A percentile compares a stretch with the other conserved stretches of the same genome.
Evolutionary conservation across 1,139 yeast species (phyloP).

Genomic region (Suhomyces terraborum): DNA sequence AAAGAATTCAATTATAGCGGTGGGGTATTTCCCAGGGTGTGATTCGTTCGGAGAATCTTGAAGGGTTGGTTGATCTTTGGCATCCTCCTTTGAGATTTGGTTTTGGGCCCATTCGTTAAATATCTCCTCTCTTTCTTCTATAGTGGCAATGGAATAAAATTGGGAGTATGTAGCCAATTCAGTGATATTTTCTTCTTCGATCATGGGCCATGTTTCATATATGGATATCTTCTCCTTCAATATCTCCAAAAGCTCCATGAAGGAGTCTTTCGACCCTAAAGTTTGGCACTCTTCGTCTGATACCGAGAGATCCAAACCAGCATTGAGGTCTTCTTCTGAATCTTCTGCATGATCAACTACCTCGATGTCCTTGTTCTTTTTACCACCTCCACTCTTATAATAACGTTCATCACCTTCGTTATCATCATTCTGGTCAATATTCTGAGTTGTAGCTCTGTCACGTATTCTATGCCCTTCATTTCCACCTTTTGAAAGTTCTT

Average conservation of each 20-base stretch:
- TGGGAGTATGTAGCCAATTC: constrained; percentile 33
- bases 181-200: constrained; percentile 39
- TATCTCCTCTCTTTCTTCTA: constrained; percentile 25
- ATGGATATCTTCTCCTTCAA: constrained; percentile 29
- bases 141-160: constrained; percentile 30
- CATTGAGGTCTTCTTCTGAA: constrained; percentile 5
- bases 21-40: constrained; percentile 24
- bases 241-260: constrained; percentile 28
- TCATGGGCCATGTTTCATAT: constrained; percentile 43
- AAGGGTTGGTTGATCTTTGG: too few relatives aligned
- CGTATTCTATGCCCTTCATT: too few relatives aligned
- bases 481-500: constrained; percentile 8
- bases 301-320: constrained; percentile 24
- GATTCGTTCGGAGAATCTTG: neutral
- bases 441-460: too few relatives aligned
- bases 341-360: too few relatives aligned
- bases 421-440: neutral
- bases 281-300: constrained; percentile 19
- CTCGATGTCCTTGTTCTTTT: too few relatives aligned
- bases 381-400: too few relatives aligned
- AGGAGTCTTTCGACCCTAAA: constrained; percentile 12
- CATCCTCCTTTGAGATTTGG: constrained; percentile 4
- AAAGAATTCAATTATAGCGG: constrained; percentile 26
- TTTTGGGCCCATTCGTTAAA: constrained; percentile 37
- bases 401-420: too few relatives aligned